A percentile compares a stretch with the other conserved stretches of the same genome.
Evolutionary conservation across 768 basidiomycete genomes (phyloP).

Genomic region (Pleurotus cornucopiae): DNA sequence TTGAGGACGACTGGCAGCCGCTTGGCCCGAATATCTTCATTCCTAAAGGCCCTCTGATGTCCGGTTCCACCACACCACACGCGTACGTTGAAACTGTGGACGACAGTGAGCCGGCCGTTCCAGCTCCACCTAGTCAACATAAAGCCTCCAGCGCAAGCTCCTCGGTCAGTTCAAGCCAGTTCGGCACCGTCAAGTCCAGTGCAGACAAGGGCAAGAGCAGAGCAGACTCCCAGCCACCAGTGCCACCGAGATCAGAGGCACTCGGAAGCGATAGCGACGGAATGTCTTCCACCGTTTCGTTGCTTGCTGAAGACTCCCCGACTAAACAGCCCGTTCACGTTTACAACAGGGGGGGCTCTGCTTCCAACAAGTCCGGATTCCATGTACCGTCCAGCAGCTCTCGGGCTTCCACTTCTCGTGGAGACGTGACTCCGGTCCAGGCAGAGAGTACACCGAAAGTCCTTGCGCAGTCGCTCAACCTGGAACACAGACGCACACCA

Average conservation of each 20-base stretch:
- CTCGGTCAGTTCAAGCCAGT: slow-evolving; percentile 4
- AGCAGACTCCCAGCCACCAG: slow-evolving; percentile 21
- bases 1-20: slow-evolving; percentile 64
- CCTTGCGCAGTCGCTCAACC: slow-evolving; percentile 12
- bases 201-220: slow-evolving; percentile 50
- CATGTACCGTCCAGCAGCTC: slow-evolving; percentile 3
- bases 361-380: slow-evolving; percentile 1
- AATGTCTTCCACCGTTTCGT: slow-evolving; percentile 33
- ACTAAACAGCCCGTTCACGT: slow-evolving; percentile 64
- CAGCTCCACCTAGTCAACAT: slow-evolving; percentile 21
- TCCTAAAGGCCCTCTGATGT: slow-evolving; percentile 23
- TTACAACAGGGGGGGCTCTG: slow-evolving; percentile 29
- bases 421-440: slow-evolving; percentile 4
- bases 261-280: slow-evolving; percentile 19
- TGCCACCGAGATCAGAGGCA: not conserved
- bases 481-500: not conserved
- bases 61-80: slow-evolving; percentile 40
- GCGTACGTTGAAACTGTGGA: slow-evolving; percentile 60
- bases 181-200: slow-evolving; percentile 8
- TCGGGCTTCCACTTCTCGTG: slow-evolving; percentile 7
- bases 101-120: slow-evolving; percentile 20
- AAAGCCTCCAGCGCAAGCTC: slow-evolving; percentile 28
- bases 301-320: slow-evolving; percentile 39
- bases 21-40: slow-evolving; percentile 20
- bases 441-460: slow-evolving; percentile 36